Evolutionary conservation across 164 flowering plant genomes (phyloP), one percentile per base, ranked within the genome.

Genomic region (Magnolia kwangsiensis): DNA sequence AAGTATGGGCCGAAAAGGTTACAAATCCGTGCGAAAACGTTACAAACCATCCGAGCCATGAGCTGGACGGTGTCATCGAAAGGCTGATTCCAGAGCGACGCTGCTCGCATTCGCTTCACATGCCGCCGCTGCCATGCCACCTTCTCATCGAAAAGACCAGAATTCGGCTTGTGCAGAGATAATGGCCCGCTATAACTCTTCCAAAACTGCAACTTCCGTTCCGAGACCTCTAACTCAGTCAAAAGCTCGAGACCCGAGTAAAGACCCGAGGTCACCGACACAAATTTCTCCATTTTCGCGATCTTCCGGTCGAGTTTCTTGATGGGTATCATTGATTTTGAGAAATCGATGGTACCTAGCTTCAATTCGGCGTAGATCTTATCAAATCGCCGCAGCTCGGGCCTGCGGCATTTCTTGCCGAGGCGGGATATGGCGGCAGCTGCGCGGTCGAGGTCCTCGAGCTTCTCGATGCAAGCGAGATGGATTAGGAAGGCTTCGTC

Each of bases 1-100:
- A 84, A 67, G 72, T 80, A 80, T 1, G 89, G 90, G 2, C 90
- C 86, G 63, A 92, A 92, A 7, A 90, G 82, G 49, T 37, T 27
- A 71, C 90, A 85, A 23, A 91, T 86, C 23, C 90, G 76, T 1
- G 85, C 87, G 71, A 84, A 90, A 3, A 92, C 72, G 13, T 80
- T 70, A 72, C 87, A 86, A 1, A 88, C 78, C 23, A 80, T 73
- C 24, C 83, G 73, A 0, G 90, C 89, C 96, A 92, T 88, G 6
- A 86, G 73, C 5, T 80, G 84, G 3, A 91, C 94, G 31, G 51
- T 72, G 63, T 87, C 83, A 67, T 94, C 92, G 55, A 85, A 85
- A 0, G 87, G 81, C 59, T 88, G 82, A 71, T 51, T 84, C 97
- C 97, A 92, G 0, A 94, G 79, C 0, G 97, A 92, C 0, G 69